phyloP scores from a whole-genome alignment of 768 basidiomycete genomes.

The Rossbeevera mucosa region DNA sequence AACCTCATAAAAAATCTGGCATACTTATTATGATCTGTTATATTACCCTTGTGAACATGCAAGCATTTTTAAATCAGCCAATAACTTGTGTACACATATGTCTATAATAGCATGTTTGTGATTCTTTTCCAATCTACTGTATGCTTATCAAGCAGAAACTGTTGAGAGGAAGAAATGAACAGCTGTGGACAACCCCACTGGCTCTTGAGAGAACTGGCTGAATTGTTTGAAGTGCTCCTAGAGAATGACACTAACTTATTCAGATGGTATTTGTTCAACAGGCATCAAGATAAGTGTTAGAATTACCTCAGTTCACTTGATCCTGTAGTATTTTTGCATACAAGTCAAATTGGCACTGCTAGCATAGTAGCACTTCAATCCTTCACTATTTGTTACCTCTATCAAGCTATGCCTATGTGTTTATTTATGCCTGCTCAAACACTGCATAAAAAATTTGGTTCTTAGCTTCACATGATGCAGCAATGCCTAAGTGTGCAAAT shows the following conservation, averaged over 20 bases:
- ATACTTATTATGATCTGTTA: no score
- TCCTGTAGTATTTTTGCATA: background rate
- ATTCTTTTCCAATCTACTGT: slow-evolving; percentile 5
- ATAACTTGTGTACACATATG: no score
- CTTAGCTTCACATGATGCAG: no score
- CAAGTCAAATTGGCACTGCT: background rate
- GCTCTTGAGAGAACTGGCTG: background rate
- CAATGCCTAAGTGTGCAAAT: no score
- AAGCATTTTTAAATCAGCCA: no score
- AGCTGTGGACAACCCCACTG: background rate
- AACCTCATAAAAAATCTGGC: no score
- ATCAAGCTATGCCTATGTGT: no score
- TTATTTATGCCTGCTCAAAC: no score
- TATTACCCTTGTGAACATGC: no score
- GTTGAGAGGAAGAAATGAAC: background rate
- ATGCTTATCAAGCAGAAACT: background rate
- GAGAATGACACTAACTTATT: background rate
- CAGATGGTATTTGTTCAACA: background rate
- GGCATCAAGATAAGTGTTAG: background rate
- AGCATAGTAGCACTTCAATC: background rate
- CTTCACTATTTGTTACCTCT: background rate
- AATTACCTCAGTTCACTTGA: background rate
- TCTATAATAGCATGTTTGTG: slow-evolving; percentile 8
- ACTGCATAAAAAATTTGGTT: no score
- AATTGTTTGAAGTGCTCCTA: background rate